A percentile compares a stretch with the other conserved stretches of the same genome.
Evolutionary conservation across 768 basidiomycete genomes (phyloP).

Genomic region (Phylloporus sp.): DNA sequence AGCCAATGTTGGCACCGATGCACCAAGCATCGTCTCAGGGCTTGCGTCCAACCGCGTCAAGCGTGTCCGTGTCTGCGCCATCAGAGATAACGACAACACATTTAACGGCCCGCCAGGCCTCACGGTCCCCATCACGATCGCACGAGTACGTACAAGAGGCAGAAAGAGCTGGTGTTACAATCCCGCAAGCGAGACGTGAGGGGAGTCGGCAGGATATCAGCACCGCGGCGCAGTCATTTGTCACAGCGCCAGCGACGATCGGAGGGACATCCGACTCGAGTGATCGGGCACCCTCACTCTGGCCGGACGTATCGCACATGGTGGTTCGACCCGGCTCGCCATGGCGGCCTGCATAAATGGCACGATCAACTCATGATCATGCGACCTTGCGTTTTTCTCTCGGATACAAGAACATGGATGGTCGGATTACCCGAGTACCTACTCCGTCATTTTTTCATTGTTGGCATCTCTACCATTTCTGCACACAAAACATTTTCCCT

Average conservation of each 20-base stretch:
- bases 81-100: slow-evolving; percentile 25
- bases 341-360: slow-evolving; percentile 38
- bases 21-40: slow-evolving; percentile 15
- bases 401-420: background rate
- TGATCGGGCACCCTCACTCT: slow-evolving; percentile 44
- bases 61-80: slow-evolving; percentile 21
- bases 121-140: slow-evolving; percentile 7
- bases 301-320: slow-evolving; percentile 45
- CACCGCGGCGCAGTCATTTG: slow-evolving; percentile 64
- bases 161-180: slow-evolving; percentile 23
- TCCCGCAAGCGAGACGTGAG: slow-evolving; percentile 21
- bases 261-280: slow-evolving; percentile 53
- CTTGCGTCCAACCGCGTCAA: slow-evolving; percentile 16
- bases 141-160: background rate
- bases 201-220: slow-evolving; percentile 60
- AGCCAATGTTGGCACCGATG: slow-evolving; percentile 40
- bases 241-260: slow-evolving; percentile 61
- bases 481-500: background rate
- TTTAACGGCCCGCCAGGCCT: slow-evolving; percentile 17
- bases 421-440: slow-evolving; percentile 2
- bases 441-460: background rate
- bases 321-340: slow-evolving; percentile 36
- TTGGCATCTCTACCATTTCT: background rate
- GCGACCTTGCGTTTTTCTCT: background rate
- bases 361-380: background rate